Evolutionary conservation across 2,329 filamentous ascomycete genomes (phyloP).

Genomic region (Aspergillus fumigatus): DNA sequence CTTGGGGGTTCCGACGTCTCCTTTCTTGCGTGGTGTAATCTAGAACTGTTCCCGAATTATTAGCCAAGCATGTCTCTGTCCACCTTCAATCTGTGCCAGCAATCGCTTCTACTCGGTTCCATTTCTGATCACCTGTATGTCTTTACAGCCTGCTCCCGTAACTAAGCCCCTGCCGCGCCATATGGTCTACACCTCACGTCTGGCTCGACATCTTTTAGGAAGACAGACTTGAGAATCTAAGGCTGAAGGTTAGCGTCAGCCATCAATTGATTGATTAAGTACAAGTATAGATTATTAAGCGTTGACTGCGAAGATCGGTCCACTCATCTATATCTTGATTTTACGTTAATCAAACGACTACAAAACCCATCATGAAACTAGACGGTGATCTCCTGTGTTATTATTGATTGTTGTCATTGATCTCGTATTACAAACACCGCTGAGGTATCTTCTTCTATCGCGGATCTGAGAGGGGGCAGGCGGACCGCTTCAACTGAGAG

Average conservation of each 20-base stretch:
- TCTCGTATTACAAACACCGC: background rate
- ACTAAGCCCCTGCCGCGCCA: too few species aligned
- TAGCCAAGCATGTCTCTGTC: constrained; percentile 8
- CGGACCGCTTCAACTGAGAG: background rate
- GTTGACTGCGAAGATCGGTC: too few species aligned
- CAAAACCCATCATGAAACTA: background rate
- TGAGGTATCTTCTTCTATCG: background rate
- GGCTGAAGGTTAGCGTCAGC: too few species aligned
- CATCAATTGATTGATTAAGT: too few species aligned
- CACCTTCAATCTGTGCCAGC: background rate
- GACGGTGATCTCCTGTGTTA: background rate
- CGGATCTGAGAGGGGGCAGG: background rate
- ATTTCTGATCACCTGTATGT: constrained; percentile 2
- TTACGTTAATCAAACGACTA: background rate
- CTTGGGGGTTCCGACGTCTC: constrained; percentile 5
- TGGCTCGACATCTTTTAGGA: too few species aligned
- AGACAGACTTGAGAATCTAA: too few species aligned
- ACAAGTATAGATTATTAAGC: too few species aligned
- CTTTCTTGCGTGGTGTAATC: constrained; percentile 23
- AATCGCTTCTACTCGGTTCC: background rate
- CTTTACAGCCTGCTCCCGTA: background rate
- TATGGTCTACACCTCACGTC: too few species aligned
- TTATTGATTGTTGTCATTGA: background rate
- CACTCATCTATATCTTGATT: background rate
- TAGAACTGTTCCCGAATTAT: constrained; percentile 24